These are phyloP conservation scores for Leishmania major DNA, from an alignment of 208 protist species.

Conservation along the genomic window DNA sequence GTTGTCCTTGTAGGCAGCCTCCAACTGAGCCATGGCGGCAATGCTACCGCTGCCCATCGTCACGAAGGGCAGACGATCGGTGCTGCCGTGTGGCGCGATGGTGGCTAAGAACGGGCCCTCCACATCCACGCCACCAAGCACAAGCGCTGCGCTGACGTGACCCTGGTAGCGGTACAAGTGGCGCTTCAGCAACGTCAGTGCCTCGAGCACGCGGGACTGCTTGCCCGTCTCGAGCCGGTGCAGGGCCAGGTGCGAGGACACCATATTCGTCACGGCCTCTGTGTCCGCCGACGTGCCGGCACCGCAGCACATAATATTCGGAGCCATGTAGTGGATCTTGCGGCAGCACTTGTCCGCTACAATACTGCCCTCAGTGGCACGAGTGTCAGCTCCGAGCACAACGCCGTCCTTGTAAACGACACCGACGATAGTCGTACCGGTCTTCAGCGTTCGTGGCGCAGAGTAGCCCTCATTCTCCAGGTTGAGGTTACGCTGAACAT, in stretches of 20 bases:
- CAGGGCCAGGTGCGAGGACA: conserved; percentile 95
- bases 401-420: conserved; percentile 99
- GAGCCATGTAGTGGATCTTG: conserved; percentile 99
- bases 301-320: conserved; percentile 99
- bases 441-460: conserved; percentile 95
- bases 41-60: conserved; percentile 99
- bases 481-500: conserved; percentile 91
- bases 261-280: conserved; percentile 94
- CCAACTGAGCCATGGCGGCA: conserved; percentile 99
- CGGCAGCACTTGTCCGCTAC: conserved; percentile 99
- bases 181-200: conserved; percentile 97
- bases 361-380: conserved; percentile 98
- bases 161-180: conserved; percentile 99
- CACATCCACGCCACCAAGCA: conserved; percentile 99
- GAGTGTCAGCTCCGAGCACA: conserved; percentile 99
- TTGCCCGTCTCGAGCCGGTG: conserved; percentile 95
- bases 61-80: conserved; percentile 97
- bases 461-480: conserved; percentile 73
- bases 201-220: conserved; percentile 96
- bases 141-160: conserved; percentile 98
- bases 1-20: conserved; percentile 95
- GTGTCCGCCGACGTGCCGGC: conserved; percentile 99
- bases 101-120: conserved; percentile 97
- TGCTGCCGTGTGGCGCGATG: conserved; percentile 98
- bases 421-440: conserved; percentile 99